Evolutionary conservation across 257 asterid genomes (phyloP), one percentile per base, ranked within the genome.

Genomic region (Primulina eburnea): DNA sequence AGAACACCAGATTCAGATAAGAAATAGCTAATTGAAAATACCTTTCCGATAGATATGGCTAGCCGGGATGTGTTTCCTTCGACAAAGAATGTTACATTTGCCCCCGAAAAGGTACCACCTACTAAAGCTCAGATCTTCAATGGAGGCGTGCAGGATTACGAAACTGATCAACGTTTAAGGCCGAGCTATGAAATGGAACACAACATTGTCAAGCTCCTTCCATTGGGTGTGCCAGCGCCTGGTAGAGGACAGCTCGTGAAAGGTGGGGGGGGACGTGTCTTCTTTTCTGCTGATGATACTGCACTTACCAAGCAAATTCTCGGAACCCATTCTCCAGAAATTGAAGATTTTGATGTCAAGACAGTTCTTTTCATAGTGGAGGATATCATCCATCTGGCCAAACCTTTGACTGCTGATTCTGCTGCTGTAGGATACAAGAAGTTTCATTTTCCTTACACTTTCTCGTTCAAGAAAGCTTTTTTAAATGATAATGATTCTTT

Each of bases 301-400:
- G 77, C 82, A 8, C 82, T 88, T 81, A 75, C 79, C 81, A 85
- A 76, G 75, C 93, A 83, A 34, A 76, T 90, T 38, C 56, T 40
- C 62, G 76, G 64, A 38, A 79, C 83, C 12, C 92, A 88, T 71
- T 82, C 82, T 28, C 87, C 88, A 0, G 90, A 88, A 57, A 77
- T 83, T 0, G 85, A 82, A 24, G 87, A 83, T 3, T 82, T 83
- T 20, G 85, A 90, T 6, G 89, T 88, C 43, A 82, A 61, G 55
- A 84, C 90, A 1, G 79, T 90, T 26, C 78, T 90, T 14, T 57
- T 75, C 64, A 68, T 88, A 30, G 26, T 88, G 32, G 95, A 88
- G 84, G 88, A 88, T 12, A 88, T 90, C 72, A 64, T 90, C 73
- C 79, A 72, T 6, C 87, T 64, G 30, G 84, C 82, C 7, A 73